These are phyloP conservation scores for Ustilago shanxiensis DNA, from an alignment of 1,284 basidiomycete species.

Conservation along the genomic window DNA sequence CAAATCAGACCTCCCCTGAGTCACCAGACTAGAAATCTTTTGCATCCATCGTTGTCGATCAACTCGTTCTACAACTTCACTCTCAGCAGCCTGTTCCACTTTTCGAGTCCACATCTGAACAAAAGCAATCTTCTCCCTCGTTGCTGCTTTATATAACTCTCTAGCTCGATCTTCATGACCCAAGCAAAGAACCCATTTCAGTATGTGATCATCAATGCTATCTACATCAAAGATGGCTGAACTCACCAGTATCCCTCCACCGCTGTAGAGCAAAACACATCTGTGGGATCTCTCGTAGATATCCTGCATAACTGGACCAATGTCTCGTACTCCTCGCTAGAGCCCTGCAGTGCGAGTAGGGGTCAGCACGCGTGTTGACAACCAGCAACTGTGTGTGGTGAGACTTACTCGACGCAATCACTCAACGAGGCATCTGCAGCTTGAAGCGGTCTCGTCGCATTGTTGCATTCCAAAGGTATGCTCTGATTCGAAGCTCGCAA, in stretches of 20 bases:
- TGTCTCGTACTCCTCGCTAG: conserved; percentile 38
- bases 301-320: conserved; percentile 53
- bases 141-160: conserved; percentile 28
- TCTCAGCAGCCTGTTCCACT: not conserved
- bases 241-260: conserved; percentile 36
- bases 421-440: not conserved
- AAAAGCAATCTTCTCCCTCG: conserved; percentile 19
- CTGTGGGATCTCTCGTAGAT: conserved; percentile 44
- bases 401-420: conserved; percentile 32
- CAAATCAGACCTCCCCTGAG: conserved; percentile 6
- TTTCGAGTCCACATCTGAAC: conserved; percentile 16
- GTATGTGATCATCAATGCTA: no score
- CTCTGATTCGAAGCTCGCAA: conserved; percentile 32
- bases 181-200: no score
- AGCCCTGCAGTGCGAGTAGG: conserved; percentile 12
- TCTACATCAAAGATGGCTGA: no score
- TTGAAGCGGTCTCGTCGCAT: not conserved
- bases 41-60: conserved; percentile 21
- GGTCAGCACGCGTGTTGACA: not conserved
- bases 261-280: conserved; percentile 47
- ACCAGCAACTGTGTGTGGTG: not conserved
- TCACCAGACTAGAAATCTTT: not conserved
- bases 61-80: conserved; percentile 8
- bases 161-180: conserved; percentile 37
- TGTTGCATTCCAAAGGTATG: conserved; percentile 29